phyloP scores from a whole-genome alignment of 208 protist species.

The Trypanosoma mega region DNA sequence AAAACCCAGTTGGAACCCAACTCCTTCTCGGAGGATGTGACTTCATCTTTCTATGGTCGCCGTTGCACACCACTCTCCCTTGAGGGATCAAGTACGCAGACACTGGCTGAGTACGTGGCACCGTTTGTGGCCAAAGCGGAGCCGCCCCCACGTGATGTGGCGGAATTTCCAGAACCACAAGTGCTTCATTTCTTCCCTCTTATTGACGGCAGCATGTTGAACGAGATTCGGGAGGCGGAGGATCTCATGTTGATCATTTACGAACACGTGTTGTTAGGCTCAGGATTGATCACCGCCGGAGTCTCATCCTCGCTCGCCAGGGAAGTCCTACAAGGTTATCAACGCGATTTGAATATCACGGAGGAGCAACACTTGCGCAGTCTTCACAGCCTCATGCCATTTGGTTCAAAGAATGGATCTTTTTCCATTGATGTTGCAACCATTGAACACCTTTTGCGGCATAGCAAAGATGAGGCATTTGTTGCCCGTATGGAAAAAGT shows the following conservation, averaged over 20 bases:
- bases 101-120: conserved; percentile 5
- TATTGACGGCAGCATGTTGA: conserved; percentile 40
- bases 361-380: conserved; percentile 45
- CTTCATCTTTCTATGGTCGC: neutral
- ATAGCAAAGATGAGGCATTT: conserved; percentile 42
- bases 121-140: neutral
- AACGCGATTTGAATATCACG: conserved; percentile 37
- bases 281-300: conserved; percentile 22
- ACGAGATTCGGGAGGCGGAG: conserved; percentile 27
- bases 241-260: conserved; percentile 38
- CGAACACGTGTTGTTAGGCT: conserved; percentile 59
- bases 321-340: conserved; percentile 46
- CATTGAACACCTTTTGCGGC: conserved; percentile 28
- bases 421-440: conserved; percentile 27
- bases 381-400: conserved; percentile 40
- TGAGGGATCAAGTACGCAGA: neutral
- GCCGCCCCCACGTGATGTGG: neutral
- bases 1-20: too few species aligned
- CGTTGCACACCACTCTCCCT: conserved; percentile 3
- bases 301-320: conserved; percentile 11
- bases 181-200: conserved; percentile 23
- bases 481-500: conserved; percentile 31
- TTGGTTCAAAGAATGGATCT: neutral
- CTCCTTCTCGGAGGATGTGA: too few species aligned
- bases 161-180: neutral